A percentile compares a stretch with the other conserved stretches of the same genome.
Evolutionary conservation across 768 basidiomycete species (phyloP).

Genomic region (Neoboletus brunneissimus): DNA sequence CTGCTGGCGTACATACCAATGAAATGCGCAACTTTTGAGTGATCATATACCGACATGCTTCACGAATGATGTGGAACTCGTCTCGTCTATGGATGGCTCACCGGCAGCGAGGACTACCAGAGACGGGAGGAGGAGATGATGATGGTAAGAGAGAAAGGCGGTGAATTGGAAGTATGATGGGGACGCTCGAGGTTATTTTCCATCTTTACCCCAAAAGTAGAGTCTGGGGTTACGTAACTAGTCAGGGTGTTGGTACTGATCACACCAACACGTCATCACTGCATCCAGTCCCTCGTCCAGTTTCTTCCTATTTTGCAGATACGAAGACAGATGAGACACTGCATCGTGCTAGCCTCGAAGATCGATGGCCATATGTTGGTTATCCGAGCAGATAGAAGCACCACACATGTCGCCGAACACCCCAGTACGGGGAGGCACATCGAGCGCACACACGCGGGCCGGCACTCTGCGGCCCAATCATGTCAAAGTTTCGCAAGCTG

Average conservation of each 20-base stretch:
- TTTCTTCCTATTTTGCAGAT: neutral
- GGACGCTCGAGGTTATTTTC: slow-evolving; percentile 18
- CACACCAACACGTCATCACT: neutral
- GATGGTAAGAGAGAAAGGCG: slow-evolving; percentile 20
- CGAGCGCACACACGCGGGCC: slow-evolving; percentile 9
- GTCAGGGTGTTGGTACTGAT: neutral
- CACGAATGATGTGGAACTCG: slow-evolving; percentile 4
- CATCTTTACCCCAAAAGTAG: slow-evolving; percentile 31
- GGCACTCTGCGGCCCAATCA: slow-evolving; percentile 15
- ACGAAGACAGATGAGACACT: neutral
- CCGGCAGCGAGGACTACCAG: slow-evolving; percentile 8
- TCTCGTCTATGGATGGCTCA: slow-evolving; percentile 5
- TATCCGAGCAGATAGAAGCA: slow-evolving; percentile 5
- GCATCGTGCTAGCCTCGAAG: slow-evolving; percentile 15
- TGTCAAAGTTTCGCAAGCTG: neutral
- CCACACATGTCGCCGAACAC: neutral
- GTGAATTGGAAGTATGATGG: slow-evolving; percentile 7
- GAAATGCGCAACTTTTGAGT: slow-evolving; percentile 60
- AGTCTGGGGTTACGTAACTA: slow-evolving; percentile 32
- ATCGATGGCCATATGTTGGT: slow-evolving; percentile 15
- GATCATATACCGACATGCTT: slow-evolving; percentile 44
- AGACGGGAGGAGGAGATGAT: slow-evolving; percentile 8
- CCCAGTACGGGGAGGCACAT: slow-evolving; percentile 26
- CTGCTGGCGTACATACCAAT: slow-evolving; percentile 43
- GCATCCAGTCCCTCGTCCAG: neutral